These are phyloP conservation scores for Ganoderma lingzhi DNA, from an alignment of 1,284 basidiomycete species.

Conservation along the genomic window DNA sequence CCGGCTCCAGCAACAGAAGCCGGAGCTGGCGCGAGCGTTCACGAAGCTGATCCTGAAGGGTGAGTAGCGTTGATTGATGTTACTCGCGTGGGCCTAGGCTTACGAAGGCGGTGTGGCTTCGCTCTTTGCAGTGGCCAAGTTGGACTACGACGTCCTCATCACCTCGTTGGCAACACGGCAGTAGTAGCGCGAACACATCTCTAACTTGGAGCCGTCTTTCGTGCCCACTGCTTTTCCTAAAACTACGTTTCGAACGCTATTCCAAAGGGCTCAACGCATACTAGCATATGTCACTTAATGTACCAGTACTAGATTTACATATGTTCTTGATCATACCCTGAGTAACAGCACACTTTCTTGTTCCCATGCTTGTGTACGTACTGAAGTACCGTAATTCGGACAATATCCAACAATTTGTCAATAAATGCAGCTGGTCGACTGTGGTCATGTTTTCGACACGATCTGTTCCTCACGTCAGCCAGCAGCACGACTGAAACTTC, in stretches of 20 bases:
- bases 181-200: constrained; percentile 36
- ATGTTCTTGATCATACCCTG: background rate
- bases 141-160: constrained; percentile 80
- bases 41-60: constrained; percentile 83
- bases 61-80: constrained; percentile 45
- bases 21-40: constrained; percentile 72
- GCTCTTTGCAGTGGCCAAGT: constrained; percentile 67
- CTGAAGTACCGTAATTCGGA: background rate
- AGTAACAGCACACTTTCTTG: background rate
- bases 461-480: background rate
- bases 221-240: no score
- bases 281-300: background rate
- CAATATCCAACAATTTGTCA: background rate
- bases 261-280: background rate
- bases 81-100: constrained; percentile 7
- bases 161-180: constrained; percentile 76
- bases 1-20: constrained; percentile 69
- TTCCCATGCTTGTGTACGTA: background rate
- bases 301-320: background rate
- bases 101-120: constrained; percentile 1
- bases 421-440: background rate
- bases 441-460: background rate
- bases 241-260: background rate
- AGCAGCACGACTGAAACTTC: background rate
- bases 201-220: no score